Evolutionary conservation across 352 stramenopile genomes (phyloP), one percentile per base, ranked within the genome.

Genomic region (Phytopythium sindhum): DNA sequence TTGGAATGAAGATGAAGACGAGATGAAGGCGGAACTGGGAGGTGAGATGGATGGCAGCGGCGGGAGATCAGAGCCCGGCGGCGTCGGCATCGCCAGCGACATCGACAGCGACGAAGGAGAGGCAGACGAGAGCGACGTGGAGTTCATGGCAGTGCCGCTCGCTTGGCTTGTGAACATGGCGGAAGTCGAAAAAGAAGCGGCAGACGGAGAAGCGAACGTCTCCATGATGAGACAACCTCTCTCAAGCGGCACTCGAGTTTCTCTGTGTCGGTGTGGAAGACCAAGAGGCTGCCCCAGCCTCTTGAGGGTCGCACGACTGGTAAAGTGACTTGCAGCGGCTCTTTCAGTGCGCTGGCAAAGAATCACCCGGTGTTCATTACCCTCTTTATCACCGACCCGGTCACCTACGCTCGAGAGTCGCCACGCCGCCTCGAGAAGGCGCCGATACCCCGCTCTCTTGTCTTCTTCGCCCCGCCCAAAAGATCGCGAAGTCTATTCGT

Each of bases 11-110:
- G n/a, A 24, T 11, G 35, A 33, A 15, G 53, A 60, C 23, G 54
- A 60, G 12, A 28, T 9, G 24, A 60, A 60, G 15, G 54, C 33
- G 4, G 54, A 60, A 26, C 54, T 60, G 35, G 54, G 39, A 2
- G 82, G 80, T 8, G 82, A 89, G 60, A 87, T 84, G 14, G 80
- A 88, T 17, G 78, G 78, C 44, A 87, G 57, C 50, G 54, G 35
- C 33, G 54, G 35, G 4, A 60, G 39, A 26, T 60, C 54, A 1
- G 58, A 69, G 69, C 5, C 71, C 57, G 14, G 33, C 41, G 57
- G 57, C 1, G 65, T 61, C 10, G 68, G 53, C 45, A 69, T 71
- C 0, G 26, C 28, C 47, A 70, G 57, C 4, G 57, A 44, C 37
- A 69, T 66, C 7, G 42, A 56, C 56, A 66, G 64, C 11, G 33